phyloP scores from a whole-genome alignment of 2,329 filamentous ascomycete species.

The Diplocarpon rosae region DNA sequence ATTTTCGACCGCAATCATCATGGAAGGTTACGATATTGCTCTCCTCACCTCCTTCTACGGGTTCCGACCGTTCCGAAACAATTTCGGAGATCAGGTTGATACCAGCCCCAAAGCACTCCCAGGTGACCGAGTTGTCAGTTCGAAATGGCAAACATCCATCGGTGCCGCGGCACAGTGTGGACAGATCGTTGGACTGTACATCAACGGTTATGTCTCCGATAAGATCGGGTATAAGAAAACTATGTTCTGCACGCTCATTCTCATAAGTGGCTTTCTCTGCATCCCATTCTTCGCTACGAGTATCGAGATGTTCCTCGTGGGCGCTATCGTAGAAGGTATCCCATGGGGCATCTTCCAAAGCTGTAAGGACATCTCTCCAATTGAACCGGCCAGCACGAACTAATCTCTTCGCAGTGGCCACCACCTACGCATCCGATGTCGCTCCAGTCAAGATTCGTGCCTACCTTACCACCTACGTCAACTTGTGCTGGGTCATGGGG shows the following conservation, averaged over 20 bases:
- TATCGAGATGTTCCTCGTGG: slow-evolving; percentile 30
- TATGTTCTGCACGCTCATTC: slow-evolving; percentile 4
- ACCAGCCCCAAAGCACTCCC: background rate
- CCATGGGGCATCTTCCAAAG: slow-evolving; percentile 41
- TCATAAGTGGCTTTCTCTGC: slow-evolving; percentile 34
- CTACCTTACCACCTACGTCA: slow-evolving; percentile 40
- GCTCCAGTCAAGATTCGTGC: slow-evolving; percentile 40
- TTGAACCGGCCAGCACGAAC: background rate
- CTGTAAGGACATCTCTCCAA: background rate
- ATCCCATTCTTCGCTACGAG: slow-evolving; percentile 35
- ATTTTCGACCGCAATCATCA: slow-evolving; percentile 4
- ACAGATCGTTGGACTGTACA: slow-evolving; percentile 3
- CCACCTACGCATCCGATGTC: slow-evolving; percentile 33
- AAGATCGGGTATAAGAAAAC: slow-evolving; percentile 7
- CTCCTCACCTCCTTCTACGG: slow-evolving; percentile 5
- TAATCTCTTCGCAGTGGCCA: slow-evolving; percentile 8
- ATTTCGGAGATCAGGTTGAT: slow-evolving; percentile 4
- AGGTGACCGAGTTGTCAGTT: slow-evolving; percentile 4
- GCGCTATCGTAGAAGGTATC: slow-evolving; percentile 37
- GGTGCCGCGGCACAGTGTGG: slow-evolving; percentile 1
- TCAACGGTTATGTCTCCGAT: slow-evolving; percentile 5
- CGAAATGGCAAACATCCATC: slow-evolving; percentile 5
- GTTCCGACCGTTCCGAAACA: slow-evolving; percentile 6
- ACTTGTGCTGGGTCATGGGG: slow-evolving; percentile 35
- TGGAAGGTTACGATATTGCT: slow-evolving; percentile 7